phyloP scores from a whole-genome alignment of 768 basidiomycete genomes.

The Collybia sordida region DNA sequence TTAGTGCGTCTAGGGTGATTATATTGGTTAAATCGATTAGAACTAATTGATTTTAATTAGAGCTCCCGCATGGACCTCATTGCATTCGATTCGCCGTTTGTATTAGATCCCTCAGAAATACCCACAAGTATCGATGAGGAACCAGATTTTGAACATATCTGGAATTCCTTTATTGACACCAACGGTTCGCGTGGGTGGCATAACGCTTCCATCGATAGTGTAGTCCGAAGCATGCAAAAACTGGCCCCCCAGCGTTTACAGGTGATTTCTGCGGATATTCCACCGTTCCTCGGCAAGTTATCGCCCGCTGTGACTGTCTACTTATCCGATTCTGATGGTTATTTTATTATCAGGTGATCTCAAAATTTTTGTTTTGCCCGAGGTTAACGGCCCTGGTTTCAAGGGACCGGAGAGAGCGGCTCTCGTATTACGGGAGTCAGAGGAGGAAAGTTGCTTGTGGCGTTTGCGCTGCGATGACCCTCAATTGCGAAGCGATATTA shows the following conservation, averaged over 20 bases:
- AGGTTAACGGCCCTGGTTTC: no score
- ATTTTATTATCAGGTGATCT: slow-evolving; percentile 51
- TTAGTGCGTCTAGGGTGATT: slow-evolving; percentile 12
- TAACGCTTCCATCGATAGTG: slow-evolving; percentile 50
- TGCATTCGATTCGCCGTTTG: slow-evolving; percentile 70
- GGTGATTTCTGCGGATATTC: slow-evolving; percentile 52
- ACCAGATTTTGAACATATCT: slow-evolving; percentile 53
- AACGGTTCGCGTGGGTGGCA: slow-evolving; percentile 68
- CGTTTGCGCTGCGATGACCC: slow-evolving; percentile 55
- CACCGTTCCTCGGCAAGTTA: slow-evolving; percentile 60
- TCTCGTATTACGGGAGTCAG: slow-evolving; percentile 59
- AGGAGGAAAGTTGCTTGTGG: slow-evolving; percentile 76
- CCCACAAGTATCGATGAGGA: slow-evolving; percentile 8
- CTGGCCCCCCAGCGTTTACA: slow-evolving; percentile 40
- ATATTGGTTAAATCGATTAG: neutral
- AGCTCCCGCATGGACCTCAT: slow-evolving; percentile 58
- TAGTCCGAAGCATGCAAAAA: slow-evolving; percentile 53
- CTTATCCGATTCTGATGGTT: slow-evolving; percentile 9
- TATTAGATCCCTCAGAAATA: slow-evolving; percentile 39
- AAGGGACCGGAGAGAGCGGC: slow-evolving; percentile 26
- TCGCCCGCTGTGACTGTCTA: no score
- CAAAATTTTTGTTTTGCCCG: slow-evolving; percentile 38
- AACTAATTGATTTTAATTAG: slow-evolving; percentile 16
- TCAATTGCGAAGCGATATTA: slow-evolving; percentile 29
- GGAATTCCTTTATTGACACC: slow-evolving; percentile 49